Evolutionary conservation across 805 yeast species (phyloP).

Genomic region (Kluyveromyces siamensis): DNA sequence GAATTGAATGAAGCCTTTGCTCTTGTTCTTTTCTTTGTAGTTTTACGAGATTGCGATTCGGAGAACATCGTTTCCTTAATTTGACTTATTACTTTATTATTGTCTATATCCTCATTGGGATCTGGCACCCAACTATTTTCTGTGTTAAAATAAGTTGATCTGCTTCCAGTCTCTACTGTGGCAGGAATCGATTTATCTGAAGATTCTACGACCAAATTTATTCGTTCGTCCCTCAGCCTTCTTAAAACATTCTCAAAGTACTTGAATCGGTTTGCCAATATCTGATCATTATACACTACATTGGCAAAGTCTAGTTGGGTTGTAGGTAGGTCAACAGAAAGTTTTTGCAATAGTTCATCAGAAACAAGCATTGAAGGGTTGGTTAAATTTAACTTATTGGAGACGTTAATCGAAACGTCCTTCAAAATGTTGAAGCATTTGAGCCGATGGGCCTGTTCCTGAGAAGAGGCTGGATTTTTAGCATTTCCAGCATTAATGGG

Average conservation of each 20-base stretch:
- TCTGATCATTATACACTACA: slow-evolving; percentile 11
- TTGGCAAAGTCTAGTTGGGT: slow-evolving; percentile 17
- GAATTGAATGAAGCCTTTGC: neutral
- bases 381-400: slow-evolving; percentile 1
- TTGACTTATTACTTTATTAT: neutral
- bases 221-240: slow-evolving; percentile 14
- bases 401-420: slow-evolving; percentile 11
- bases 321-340: slow-evolving; percentile 20
- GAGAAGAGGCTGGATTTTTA: neutral
- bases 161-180: slow-evolving; percentile 5
- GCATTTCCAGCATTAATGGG: neutral
- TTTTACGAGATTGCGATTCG: neutral
- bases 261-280: slow-evolving; percentile 15
- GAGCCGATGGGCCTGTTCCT: slow-evolving; percentile 1
- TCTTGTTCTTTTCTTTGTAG: neutral
- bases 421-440: slow-evolving; percentile 7
- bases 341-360: slow-evolving; percentile 16
- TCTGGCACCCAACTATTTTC: slow-evolving; percentile 1
- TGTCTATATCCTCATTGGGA: neutral
- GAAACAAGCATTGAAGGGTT: slow-evolving; percentile 15
- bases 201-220: slow-evolving; percentile 5
- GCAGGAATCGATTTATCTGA: slow-evolving; percentile 3
- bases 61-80: slow-evolving; percentile 1
- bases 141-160: slow-evolving; percentile 14
- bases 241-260: slow-evolving; percentile 16